Evolutionary conservation across 2,329 filamentous ascomycete species (phyloP).

Genomic region (Pseudogymnoascus sp.): DNA sequence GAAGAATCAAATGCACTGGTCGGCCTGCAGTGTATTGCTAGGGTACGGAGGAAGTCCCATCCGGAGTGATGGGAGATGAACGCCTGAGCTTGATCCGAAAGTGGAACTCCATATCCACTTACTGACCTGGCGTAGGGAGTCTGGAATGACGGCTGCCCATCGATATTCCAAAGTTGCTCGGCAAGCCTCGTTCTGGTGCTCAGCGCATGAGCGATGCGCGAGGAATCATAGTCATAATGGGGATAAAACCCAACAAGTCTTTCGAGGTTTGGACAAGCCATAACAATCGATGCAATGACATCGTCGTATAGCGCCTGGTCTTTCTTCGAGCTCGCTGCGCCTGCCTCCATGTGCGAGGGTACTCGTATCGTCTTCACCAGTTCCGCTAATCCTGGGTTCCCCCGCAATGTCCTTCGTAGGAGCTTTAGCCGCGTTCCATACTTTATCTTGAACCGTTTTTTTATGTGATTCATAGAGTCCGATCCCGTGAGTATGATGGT

Average conservation of each 20-base stretch:
- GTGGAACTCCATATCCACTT: constrained; percentile 32
- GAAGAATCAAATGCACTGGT: constrained; percentile 46
- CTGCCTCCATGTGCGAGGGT: constrained; percentile 36
- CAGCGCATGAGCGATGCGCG: constrained; percentile 49
- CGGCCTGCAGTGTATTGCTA: constrained; percentile 51
- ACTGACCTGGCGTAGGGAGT: constrained; percentile 13
- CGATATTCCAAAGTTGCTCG: constrained; percentile 52
- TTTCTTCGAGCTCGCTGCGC: constrained; percentile 23
- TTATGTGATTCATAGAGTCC: constrained; percentile 44
- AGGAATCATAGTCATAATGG: constrained; percentile 48
- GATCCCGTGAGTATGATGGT: constrained; percentile 50
- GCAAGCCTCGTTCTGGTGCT: constrained; percentile 47
- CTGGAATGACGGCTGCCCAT: constrained; percentile 3
- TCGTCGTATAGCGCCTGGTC: constrained; percentile 46
- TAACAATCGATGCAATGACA: constrained; percentile 50
- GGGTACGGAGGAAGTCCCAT: constrained; percentile 47
- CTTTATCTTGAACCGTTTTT: constrained; percentile 48
- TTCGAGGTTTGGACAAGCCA: constrained; percentile 59
- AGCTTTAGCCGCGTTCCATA: constrained; percentile 47
- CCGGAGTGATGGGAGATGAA: constrained; percentile 45
- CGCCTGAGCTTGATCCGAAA: constrained; percentile 34
- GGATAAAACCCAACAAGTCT: constrained; percentile 46
- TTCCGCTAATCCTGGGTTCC: constrained; percentile 43
- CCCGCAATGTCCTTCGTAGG: constrained; percentile 49
- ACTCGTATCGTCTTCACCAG: constrained; percentile 51